A percentile compares a stretch with the other conserved stretches of the same genome.
These are phyloP conservation scores for Capronia epimyces DNA, from an alignment of 2,329 filamentous ascomycete genomes.

Conservation along the genomic window DNA sequence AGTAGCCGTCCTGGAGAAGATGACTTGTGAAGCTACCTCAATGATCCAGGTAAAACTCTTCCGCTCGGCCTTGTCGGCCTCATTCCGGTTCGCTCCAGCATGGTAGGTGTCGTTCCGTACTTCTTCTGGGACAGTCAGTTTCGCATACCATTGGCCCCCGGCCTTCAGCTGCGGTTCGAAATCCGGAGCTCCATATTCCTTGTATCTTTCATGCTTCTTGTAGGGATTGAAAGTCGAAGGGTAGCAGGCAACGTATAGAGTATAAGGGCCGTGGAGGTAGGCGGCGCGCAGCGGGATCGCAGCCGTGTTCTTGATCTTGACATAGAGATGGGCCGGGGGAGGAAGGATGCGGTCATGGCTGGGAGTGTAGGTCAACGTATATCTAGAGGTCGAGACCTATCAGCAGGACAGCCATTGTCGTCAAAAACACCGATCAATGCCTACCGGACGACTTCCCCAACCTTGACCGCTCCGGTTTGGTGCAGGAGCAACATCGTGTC, in stretches of 20 bases:
- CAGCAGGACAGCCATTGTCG: not conserved
- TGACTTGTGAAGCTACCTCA: conserved; percentile 84
- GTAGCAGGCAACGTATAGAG: conserved; percentile 74
- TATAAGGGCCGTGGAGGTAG: conserved; percentile 94
- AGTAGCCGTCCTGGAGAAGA: conserved; percentile 83
- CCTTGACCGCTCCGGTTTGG: conserved; percentile 84
- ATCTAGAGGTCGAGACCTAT: conserved; percentile 40
- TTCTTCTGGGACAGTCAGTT: conserved; percentile 71
- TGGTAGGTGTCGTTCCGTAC: conserved; percentile 48
- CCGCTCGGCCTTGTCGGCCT: conserved; percentile 42
- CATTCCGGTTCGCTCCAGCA: conserved; percentile 6
- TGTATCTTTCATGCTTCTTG: conserved; percentile 63
- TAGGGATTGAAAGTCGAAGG: conserved; percentile 80
- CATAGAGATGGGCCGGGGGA: conserved; percentile 69
- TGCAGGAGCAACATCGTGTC: conserved; percentile 78
- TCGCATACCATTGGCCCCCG: conserved; percentile 76
- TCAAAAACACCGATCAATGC: conserved; percentile 12
- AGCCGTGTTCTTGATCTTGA: conserved; percentile 88
- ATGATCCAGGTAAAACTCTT: conserved; percentile 77
- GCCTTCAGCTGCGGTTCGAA: conserved; percentile 97
- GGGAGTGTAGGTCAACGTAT: conserved; percentile 86
- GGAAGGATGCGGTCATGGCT: conserved; percentile 84
- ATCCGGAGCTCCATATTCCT: conserved; percentile 71
- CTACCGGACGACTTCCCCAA: conserved; percentile 88
- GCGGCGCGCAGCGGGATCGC: conserved; percentile 86